These are phyloP conservation scores for Paramecium caudatum DNA, from an alignment of 73 alveolate genomes.

Conservation along the genomic window DNA sequence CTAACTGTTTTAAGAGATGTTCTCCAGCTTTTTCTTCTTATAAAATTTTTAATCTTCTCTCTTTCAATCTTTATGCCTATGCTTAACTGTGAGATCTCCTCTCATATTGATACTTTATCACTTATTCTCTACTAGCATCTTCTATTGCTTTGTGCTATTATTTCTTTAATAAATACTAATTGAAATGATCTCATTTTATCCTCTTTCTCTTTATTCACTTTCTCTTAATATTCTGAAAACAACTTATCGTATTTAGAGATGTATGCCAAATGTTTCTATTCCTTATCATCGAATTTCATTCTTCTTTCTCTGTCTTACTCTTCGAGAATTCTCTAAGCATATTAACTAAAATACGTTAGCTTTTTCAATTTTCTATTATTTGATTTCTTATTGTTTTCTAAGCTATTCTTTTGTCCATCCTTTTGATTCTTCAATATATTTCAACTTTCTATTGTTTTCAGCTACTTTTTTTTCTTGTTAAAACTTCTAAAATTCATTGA, in stretches of 20 bases:
- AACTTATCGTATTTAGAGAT: not conserved
- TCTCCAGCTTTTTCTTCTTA: conserved; percentile 64
- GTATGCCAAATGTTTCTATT: conserved; percentile 4
- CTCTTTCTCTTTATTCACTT: not conserved
- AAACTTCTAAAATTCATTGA: not conserved
- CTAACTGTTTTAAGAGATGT: conserved; percentile 35
- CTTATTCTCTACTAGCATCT: conserved; percentile 43
- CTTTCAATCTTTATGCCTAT: conserved; percentile 55
- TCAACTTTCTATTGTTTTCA: not conserved
- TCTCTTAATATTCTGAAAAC: conserved; percentile 2
- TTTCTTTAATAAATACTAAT: not conserved
- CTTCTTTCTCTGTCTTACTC: not conserved
- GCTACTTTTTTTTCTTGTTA: not conserved
- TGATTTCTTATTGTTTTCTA: not conserved
- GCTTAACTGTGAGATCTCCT: conserved; percentile 16
- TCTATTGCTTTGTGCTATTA: conserved; percentile 7
- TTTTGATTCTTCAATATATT: conserved; percentile 42
- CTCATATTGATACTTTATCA: not conserved
- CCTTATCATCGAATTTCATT: conserved; percentile 46
- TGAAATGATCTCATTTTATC: not conserved
- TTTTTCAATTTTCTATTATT: conserved; percentile 28
- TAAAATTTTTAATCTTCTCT: conserved; percentile 38
- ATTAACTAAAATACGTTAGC: not conserved
- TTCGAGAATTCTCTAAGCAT: not conserved
- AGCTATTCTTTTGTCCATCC: conserved; percentile 28